These are phyloP conservation scores for Zygotorulaspora mrakii DNA, from an alignment of 1,139 yeast genomes.

Conservation along the genomic window DNA sequence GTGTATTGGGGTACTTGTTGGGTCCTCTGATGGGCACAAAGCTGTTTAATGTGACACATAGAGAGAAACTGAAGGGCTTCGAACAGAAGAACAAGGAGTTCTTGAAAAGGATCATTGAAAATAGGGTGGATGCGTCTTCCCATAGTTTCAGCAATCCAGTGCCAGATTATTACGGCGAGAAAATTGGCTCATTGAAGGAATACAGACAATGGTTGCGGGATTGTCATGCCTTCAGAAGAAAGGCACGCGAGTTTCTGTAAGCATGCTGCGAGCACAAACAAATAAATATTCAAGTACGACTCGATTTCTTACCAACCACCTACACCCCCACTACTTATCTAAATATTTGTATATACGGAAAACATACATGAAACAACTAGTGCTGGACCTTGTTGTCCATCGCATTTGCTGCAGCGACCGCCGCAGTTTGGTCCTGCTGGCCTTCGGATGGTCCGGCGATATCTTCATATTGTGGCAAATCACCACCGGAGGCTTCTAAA, in stretches of 20 bases:
- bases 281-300: conserved; percentile 6
- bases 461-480: conserved; percentile 18
- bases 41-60: conserved; percentile 57
- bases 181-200: conserved; percentile 77
- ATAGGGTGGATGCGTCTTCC: conserved; percentile 90
- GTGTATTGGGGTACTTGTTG: conserved; percentile 70
- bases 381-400: conserved; percentile 22
- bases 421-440: neutral
- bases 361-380: too few species aligned
- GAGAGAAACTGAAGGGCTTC: conserved; percentile 46
- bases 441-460: conserved; percentile 10
- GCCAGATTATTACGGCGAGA: conserved; percentile 96
- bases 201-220: conserved; percentile 96
- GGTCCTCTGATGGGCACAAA: conserved; percentile 83
- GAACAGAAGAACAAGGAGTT: conserved; percentile 66
- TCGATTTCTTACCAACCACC: neutral
- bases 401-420: conserved; percentile 7
- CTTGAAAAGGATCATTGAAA: conserved; percentile 63
- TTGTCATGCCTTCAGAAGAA: conserved; percentile 84
- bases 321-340: neutral
- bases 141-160: conserved; percentile 93
- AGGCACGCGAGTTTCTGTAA: conserved; percentile 73
- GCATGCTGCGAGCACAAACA: conserved; percentile 2
- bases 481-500: conserved; percentile 15
- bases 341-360: neutral